Conservation (phyloP, 2,329 filamentous ascomycete genomes). For the Aspergillus sp. region DNA sequence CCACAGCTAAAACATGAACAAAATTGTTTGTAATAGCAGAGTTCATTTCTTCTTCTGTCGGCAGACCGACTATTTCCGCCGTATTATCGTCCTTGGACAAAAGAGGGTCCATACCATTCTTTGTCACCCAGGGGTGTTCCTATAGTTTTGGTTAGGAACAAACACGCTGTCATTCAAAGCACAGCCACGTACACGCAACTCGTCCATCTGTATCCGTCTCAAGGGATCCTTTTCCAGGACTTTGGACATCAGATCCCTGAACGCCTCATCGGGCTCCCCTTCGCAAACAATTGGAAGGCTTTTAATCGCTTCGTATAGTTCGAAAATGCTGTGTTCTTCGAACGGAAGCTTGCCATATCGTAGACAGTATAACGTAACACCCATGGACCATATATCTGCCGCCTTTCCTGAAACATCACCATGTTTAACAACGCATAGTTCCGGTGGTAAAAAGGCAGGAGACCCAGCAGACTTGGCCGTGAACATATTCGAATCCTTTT, state of each 20-base stretch:
- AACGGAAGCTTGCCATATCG: conserved; percentile 89
- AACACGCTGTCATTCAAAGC: not conserved
- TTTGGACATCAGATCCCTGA: conserved; percentile 70
- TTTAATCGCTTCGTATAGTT: conserved; percentile 87
- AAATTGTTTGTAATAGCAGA: conserved; percentile 89
- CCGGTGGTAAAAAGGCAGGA: conserved; percentile 89
- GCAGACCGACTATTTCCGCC: conserved; percentile 72
- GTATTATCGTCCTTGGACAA: conserved; percentile 85
- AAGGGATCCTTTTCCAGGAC: conserved; percentile 82
- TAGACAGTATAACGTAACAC: conserved; percentile 88
- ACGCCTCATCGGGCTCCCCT: conserved; percentile 63
- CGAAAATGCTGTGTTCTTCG: conserved; percentile 72
- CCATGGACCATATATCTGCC: conserved; percentile 98
- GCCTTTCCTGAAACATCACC: conserved; percentile 85
- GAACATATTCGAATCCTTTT: conserved; percentile 82
- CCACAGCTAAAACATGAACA: conserved; percentile 79
- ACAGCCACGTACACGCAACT: conserved; percentile 67
- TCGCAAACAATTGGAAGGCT: conserved; percentile 65
- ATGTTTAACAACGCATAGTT: conserved; percentile 83
- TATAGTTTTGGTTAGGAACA: conserved; percentile 37
- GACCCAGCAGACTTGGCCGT: conserved; percentile 92
- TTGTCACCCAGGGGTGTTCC: conserved; percentile 94
- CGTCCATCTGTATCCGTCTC: conserved; percentile 78
- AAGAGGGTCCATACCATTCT: conserved; percentile 71
- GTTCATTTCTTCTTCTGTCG: conserved; percentile 87